phyloP scores from a whole-genome alignment of 2,329 filamentous ascomycete species.

The Neobulgaria alba region DNA sequence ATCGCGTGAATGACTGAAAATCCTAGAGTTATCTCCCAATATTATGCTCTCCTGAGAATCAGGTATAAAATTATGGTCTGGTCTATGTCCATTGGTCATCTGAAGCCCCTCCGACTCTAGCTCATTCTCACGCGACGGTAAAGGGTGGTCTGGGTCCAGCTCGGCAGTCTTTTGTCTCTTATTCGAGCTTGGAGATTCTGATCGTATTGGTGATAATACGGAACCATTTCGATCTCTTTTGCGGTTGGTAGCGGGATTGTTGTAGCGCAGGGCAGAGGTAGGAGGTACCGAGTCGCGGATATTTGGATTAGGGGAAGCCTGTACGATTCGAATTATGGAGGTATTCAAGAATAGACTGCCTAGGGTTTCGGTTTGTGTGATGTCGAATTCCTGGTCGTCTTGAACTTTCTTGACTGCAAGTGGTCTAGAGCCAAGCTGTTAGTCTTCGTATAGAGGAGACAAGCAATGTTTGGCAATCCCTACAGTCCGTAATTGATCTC shows the following conservation, averaged over 20 bases:
- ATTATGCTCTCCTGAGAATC: conserved; percentile 21
- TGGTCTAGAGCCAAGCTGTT: conserved; percentile 14
- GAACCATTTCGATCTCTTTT: conserved; percentile 21
- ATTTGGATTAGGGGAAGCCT: conserved; percentile 19
- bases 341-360: conserved; percentile 22
- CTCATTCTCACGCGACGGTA: conserved; percentile 25
- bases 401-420: conserved; percentile 27
- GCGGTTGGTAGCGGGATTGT: conserved; percentile 13
- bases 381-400: conserved; percentile 26
- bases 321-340: conserved; percentile 23
- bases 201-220: conserved; percentile 3
- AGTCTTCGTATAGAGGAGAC: conserved; percentile 2
- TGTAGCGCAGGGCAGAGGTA: conserved; percentile 26
- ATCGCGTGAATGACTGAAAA: conserved; percentile 8
- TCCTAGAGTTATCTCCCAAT: conserved; percentile 6
- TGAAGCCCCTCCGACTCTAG: conserved; percentile 2
- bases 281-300: conserved; percentile 27
- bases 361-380: conserved; percentile 24
- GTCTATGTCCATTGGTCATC: conserved; percentile 4
- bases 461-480: conserved; percentile 5
- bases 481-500: conserved; percentile 27
- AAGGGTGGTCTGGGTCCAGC: conserved; percentile 23
- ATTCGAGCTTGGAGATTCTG: conserved; percentile 14
- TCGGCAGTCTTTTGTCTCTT: conserved; percentile 23
- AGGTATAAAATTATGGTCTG: conserved; percentile 15